Conservation (phyloP, 2,329 filamentous ascomycete species). For the Metarhizium humberi region DNA sequence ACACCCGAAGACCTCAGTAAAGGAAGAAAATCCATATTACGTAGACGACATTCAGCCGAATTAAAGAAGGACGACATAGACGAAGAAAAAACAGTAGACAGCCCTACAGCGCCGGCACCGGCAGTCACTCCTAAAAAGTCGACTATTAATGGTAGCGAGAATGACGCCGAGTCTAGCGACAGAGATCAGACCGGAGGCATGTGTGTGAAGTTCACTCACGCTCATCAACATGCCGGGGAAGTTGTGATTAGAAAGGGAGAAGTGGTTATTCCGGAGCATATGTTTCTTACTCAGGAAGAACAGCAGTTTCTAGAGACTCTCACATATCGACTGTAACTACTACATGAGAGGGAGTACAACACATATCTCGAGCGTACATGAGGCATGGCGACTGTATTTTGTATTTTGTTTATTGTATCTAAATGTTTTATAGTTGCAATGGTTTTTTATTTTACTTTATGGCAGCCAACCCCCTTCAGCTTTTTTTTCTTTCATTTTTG, state of each 20-base stretch:
- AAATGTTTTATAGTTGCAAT: too few relatives aligned
- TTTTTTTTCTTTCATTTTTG: too few relatives aligned
- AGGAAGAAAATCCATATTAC: constrained; percentile 3
- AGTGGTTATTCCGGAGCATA: constrained; percentile 23
- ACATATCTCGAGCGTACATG: neutral
- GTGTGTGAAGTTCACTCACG: constrained; percentile 8
- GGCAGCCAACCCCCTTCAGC: too few relatives aligned
- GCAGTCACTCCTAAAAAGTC: constrained; percentile 9
- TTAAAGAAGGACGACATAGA: constrained; percentile 2
- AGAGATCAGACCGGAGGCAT: constrained; percentile 7
- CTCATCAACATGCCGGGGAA: constrained; percentile 11
- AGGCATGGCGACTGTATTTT: too few relatives aligned
- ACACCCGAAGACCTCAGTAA: constrained; percentile 29
- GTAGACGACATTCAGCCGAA: constrained; percentile 6
- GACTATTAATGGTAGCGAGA: neutral
- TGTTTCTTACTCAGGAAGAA: constrained; percentile 29
- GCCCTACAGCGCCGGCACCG: neutral
- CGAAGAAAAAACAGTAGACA: constrained; percentile 5
- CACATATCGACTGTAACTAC: constrained; percentile 17
- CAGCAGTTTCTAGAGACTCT: constrained; percentile 25
- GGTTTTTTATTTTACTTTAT: too few relatives aligned
- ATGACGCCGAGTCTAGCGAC: neutral
- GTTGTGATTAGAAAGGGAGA: constrained; percentile 26
- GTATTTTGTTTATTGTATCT: too few relatives aligned
- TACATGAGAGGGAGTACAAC: neutral